A percentile compares a stretch with the other conserved stretches of the same genome.
These are phyloP conservation scores for Scedosporium minutisporum DNA, from an alignment of 2,329 filamentous ascomycete genomes.

Conservation along the genomic window DNA sequence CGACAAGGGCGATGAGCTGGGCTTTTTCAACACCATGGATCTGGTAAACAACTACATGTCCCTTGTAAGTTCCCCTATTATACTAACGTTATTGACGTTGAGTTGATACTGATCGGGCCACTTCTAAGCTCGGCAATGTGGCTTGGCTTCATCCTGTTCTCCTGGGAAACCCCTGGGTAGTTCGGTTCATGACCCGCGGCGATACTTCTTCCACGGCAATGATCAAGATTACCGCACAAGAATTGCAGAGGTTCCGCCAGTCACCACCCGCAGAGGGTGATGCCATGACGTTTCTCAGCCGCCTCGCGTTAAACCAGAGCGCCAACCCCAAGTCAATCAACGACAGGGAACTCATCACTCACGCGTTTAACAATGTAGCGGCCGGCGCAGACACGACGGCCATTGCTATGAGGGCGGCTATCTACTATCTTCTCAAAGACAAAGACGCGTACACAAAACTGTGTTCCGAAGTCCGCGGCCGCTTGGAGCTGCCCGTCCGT, in stretches of 20 bases:
- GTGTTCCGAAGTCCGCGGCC: constrained; percentile 2
- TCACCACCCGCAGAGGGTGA: not conserved
- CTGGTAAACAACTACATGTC: not conserved
- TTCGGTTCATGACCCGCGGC: not conserved
- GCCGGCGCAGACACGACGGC: constrained; percentile 27
- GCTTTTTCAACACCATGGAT: not conserved
- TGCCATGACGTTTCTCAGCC: not conserved
- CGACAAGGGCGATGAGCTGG: not conserved
- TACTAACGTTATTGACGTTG: no score
- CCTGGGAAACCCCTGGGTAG: not conserved
- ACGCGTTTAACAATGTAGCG: not conserved
- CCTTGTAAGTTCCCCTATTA: not conserved
- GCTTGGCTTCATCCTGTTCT: not conserved
- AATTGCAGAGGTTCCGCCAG: not conserved
- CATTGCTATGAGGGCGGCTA: constrained; percentile 21
- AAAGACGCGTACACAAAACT: constrained; percentile 15
- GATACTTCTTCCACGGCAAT: not conserved
- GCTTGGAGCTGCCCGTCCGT: constrained; percentile 14
- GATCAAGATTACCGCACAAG: not conserved
- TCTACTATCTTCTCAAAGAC: constrained; percentile 28
- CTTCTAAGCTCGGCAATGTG: not conserved
- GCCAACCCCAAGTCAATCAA: not conserved
- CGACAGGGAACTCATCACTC: not conserved
- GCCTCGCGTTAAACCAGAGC: not conserved
- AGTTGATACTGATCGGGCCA: no score